Evolutionary conservation across 2,329 filamentous ascomycete genomes (phyloP), one percentile per base, ranked within the genome.

Genomic region (Arachnopeziza araneosa): DNA sequence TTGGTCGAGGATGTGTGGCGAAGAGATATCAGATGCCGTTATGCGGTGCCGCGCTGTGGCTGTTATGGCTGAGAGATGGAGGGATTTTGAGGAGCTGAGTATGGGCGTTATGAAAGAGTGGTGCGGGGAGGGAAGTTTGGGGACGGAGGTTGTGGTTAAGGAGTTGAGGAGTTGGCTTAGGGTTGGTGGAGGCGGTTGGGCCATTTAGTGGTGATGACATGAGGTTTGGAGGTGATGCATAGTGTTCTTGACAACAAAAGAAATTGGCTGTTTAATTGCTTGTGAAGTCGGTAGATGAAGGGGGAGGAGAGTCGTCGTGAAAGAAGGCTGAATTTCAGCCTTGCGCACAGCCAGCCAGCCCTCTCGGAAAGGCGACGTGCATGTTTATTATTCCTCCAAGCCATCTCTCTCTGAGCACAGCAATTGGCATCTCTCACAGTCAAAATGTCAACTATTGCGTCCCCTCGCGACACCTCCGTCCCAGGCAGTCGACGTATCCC

Each of bases 11-110:
- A 85, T 69, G 61, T 71, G 75, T 0, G 87, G 57, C 44, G 7
- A 17, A 21, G 52, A 87, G 64, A 98, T 83, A 75, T 97, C 90
- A 48, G 87, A 83, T 30, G 87, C 83, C 5, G 97, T 83, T 12
- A 98, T 79, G 57, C 91, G 91, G 67, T 92, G 88, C 65, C 89
- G 85, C 48, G 89, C 89, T 1, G 92, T 95, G 63, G 91, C 90
- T 49, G 54, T 49, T 23, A 70, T 57, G 21, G 59, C 59, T 19
- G 81, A 75, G 60, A 89, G 72, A 19, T 56, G 61, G 49, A 30
- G 56, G 32, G 60, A 59, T n/a, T 55, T 21, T 17, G 22, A 52
- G 54, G 50, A 24, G 6, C 36, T 32, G 61, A 71, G 67, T 48
- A 58, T 21, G 12, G 64, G 54, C 44, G 58, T 55, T 1, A 68